Base-by-base conservation (phyloP, 257 asterid genomes). In the Petrea volubilis region DNA sequence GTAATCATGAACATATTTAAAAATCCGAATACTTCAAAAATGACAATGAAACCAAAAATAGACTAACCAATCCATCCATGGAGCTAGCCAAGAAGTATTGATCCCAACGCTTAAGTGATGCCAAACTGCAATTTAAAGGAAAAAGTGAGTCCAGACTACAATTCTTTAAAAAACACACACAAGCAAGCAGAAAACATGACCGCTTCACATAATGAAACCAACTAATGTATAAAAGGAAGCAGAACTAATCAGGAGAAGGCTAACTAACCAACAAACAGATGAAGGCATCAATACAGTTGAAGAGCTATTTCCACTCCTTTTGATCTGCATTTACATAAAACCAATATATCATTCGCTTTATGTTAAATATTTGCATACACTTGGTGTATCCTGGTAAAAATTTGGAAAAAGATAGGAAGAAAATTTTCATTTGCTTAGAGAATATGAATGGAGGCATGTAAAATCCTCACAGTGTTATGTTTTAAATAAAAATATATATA, bases 21-120 rank as follows among this genome's bases (percentile, higher is more conserved):
- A 25, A 27, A 44, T 70, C 60, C 27, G 33, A 52, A 46, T 72
- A 60, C 15, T 57, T 61, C 21, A 67, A 34, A 61, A 43, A 38
- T 20, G 46, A 63, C n/a, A 68, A 41, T 57, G 18, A 17, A 67
- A 44, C 23, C 43, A 62, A 41, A 69, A 58, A 34, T 77, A 62
- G 74, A 88, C 98, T 83, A 64, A 94, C 99, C 79, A 90, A 90
- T 80, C 99, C 98, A 82, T 95, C 96, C 97, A 95, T 88, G 76
- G 99, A 88, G 85, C 99, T 92, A 65, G 97, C 97, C 83, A 90
- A 64, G 79, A 90, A 90, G 83, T 86, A 90, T 52, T 88, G 94
- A 73, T 90, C 97, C 84, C 84, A 80, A 53, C 38, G 81, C 74
- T 36, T 71, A 77, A 95, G 95, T 6, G 92, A 78, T 64, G 75